Evolutionary conservation across 179 eudicot genomes (phyloP).

Genomic region (Actinidia arguta): DNA sequence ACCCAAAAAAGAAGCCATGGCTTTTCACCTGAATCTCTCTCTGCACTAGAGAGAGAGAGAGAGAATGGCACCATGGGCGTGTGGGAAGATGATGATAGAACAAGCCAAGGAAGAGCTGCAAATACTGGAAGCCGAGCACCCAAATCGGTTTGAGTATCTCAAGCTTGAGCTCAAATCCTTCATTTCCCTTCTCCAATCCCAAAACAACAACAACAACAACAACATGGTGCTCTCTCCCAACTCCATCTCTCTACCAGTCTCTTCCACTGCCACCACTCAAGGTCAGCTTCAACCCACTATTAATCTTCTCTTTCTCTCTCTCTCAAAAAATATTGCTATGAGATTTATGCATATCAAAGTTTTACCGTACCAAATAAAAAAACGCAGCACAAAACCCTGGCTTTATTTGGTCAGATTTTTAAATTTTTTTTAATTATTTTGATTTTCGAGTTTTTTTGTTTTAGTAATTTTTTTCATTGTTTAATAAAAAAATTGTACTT

Average conservation of each 20-base stretch:
- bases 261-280: conserved; percentile 57
- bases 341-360: neutral
- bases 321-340: neutral
- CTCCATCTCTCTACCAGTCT: conserved; percentile 15
- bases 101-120: conserved; percentile 54
- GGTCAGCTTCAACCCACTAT: conserved; percentile 31
- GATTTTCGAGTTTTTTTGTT: too few relatives aligned
- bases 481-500: too few relatives aligned
- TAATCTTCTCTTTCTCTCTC: neutral
- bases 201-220: neutral
- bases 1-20: neutral
- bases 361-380: neutral
- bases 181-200: conserved; percentile 42
- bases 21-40: neutral
- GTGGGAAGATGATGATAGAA: conserved; percentile 44
- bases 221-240: neutral
- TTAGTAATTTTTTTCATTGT: too few relatives aligned
- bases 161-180: conserved; percentile 67
- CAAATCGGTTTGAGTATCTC: conserved; percentile 50
- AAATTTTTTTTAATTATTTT: too few relatives aligned
- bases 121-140: conserved; percentile 58
- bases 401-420: neutral
- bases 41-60: neutral
- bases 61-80: conserved; percentile 4
- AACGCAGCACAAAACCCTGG: too few relatives aligned